These are phyloP conservation scores for Seiridium unicorne DNA, from an alignment of 2,329 filamentous ascomycete species.

Conservation along the genomic window DNA sequence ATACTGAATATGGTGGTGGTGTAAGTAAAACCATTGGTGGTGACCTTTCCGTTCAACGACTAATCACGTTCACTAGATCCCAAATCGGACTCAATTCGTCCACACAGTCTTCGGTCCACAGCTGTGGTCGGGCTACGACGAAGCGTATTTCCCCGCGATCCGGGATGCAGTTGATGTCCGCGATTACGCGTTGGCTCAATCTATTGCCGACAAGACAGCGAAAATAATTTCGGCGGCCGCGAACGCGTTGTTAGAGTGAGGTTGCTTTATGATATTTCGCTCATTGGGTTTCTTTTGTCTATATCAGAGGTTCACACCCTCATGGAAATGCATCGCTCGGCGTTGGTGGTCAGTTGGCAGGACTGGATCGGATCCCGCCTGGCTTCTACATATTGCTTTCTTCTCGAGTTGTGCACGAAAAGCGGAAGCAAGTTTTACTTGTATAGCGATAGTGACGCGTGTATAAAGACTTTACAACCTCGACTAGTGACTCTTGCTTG, in stretches of 20 bases:
- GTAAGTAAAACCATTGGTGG: slow-evolving; percentile 51
- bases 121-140: slow-evolving; percentile 68
- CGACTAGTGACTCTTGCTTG: no score
- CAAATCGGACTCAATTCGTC: slow-evolving; percentile 88
- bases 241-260: not conserved
- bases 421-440: not conserved
- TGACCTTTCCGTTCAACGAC: not conserved
- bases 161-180: slow-evolving; percentile 72
- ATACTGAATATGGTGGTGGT: slow-evolving; percentile 69
- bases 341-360: slow-evolving; percentile 5
- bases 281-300: not conserved
- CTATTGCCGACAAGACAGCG: slow-evolving; percentile 70
- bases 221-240: slow-evolving; percentile 63
- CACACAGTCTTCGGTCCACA: slow-evolving; percentile 87
- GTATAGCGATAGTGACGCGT: not conserved
- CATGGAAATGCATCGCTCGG: slow-evolving; percentile 4
- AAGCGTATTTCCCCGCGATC: slow-evolving; percentile 77
- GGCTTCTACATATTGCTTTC: not conserved
- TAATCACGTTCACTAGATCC: slow-evolving; percentile 54
- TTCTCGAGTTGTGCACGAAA: not conserved
- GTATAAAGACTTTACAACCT: not conserved
- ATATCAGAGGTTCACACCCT: not conserved
- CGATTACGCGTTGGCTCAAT: slow-evolving; percentile 68
- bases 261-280: not conserved
- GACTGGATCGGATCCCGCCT: not conserved